Conservation (phyloP, 495 filamentous ascomycete species). For the Viridothelium virens region DNA sequence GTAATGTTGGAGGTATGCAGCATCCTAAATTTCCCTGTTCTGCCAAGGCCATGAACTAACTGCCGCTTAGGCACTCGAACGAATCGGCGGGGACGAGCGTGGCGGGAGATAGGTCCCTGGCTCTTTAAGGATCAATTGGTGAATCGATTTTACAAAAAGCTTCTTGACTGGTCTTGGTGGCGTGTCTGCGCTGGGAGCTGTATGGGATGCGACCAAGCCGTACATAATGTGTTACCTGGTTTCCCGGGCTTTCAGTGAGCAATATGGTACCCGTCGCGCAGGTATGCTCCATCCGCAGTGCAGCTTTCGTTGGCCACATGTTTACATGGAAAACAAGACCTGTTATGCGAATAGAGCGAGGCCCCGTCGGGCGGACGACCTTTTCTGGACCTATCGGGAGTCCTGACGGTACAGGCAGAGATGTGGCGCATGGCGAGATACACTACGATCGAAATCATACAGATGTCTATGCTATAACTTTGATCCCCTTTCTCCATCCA, state of each 20-base stretch:
- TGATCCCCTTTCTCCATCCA: constrained; percentile 33
- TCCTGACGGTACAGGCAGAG: background rate
- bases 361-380: background rate
- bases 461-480: constrained; percentile 41
- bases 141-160: background rate
- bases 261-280: background rate
- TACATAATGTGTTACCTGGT: background rate
- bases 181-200: background rate
- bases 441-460: background rate
- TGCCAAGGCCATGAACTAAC: background rate
- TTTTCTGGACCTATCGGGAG: background rate
- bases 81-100: constrained; percentile 12
- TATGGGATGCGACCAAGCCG: background rate
- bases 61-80: background rate
- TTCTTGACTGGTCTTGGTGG: background rate
- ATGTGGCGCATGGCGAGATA: background rate
- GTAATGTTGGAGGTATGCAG: constrained; percentile 79
- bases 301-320: background rate
- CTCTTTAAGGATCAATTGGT: background rate
- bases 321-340: background rate
- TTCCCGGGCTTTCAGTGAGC: background rate
- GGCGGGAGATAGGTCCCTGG: background rate
- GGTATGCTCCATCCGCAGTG: background rate
- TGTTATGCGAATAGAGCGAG: background rate
- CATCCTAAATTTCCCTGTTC: background rate